Evolutionary conservation across 192 early-diverging fungal genomes (phyloP).

Genomic region (Coemansia sp.): DNA sequence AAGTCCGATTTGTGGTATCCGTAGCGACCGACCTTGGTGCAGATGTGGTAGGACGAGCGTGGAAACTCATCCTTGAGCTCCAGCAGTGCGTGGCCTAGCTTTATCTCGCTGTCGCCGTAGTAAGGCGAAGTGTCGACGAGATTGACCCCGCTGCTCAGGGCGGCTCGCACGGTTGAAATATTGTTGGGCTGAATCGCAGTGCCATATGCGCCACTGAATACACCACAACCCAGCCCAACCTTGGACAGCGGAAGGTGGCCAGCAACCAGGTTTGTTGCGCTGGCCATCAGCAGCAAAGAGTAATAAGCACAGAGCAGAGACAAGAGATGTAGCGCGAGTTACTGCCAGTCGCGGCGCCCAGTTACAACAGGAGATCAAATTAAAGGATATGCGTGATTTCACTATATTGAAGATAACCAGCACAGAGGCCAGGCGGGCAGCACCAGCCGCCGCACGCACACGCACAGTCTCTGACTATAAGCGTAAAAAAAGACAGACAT

Average conservation of each 20-base stretch:
- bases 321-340: neutral
- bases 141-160: constrained; percentile 58
- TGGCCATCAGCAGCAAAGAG: neutral
- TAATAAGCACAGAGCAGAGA: neutral
- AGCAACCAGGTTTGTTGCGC: constrained; percentile 2
- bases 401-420: constrained; percentile 1
- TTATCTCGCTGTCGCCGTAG: constrained; percentile 65
- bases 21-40: constrained; percentile 75
- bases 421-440: neutral
- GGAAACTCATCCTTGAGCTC: constrained; percentile 54
- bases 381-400: neutral
- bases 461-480: no score
- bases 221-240: constrained; percentile 40
- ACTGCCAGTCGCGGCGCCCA: no score
- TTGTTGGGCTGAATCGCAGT: constrained; percentile 4
- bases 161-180: constrained; percentile 14
- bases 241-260: constrained; percentile 11
- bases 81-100: constrained; percentile 61
- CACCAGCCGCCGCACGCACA: no score
- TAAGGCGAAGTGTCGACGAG: constrained; percentile 72
- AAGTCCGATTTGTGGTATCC: constrained; percentile 59
- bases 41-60: constrained; percentile 62
- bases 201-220: constrained; percentile 48
- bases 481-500: neutral
- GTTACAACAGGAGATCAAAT: no score